Base-by-base conservation (phyloP, 2,329 filamentous ascomycete species). In the Colletotrichum sp. region DNA sequence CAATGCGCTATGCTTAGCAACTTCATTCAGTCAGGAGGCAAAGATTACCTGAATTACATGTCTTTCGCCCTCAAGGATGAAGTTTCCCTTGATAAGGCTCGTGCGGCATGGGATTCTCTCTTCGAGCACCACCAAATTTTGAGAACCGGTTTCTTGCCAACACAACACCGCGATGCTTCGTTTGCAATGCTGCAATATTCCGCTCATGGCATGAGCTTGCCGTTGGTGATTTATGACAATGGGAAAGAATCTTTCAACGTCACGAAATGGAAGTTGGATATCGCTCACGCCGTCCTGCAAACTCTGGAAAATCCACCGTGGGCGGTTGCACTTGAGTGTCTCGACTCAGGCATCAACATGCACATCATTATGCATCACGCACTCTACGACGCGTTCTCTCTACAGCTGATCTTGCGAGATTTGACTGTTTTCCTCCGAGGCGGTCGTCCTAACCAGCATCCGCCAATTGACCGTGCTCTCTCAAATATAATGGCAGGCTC, bases 1-100 rank as follows among this genome's bases (percentile, higher is more conserved):
- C 96, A 98, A 80, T 90, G 91, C 65, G 95, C 95, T 1, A 96
- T 98, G 90, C 82, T 98, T 66, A 92, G 92, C 0, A 92, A 95
- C 21, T 98, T 94, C 77, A 81, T 94, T 21, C 89, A 92, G 69
- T 95, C 93, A 0, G 83, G 89, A 1, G 95, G 95, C 0, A 81
- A 84, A 4, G 86, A 94, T 44, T 98, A 98, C 81, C 90, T 98
- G 80, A 98, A 98, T 80, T 92, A 92, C 75, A 85, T 95, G 49
- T 87, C 88, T 24, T 90, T 93, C 80, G 80, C 85, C 21, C 77
- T 95, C 4, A 78, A 88, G 2, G 34, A 81, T 0, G 80, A 80
- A 0, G 67, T 91, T 1, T 83, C 87, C 7, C 69, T 86, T 1
- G 66, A 80, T 0, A 81, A 79, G 0, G 78, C 97, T 9, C 84